phyloP scores from a whole-genome alignment of 2,329 filamentous ascomycete species.

The Thelonectria olida region DNA sequence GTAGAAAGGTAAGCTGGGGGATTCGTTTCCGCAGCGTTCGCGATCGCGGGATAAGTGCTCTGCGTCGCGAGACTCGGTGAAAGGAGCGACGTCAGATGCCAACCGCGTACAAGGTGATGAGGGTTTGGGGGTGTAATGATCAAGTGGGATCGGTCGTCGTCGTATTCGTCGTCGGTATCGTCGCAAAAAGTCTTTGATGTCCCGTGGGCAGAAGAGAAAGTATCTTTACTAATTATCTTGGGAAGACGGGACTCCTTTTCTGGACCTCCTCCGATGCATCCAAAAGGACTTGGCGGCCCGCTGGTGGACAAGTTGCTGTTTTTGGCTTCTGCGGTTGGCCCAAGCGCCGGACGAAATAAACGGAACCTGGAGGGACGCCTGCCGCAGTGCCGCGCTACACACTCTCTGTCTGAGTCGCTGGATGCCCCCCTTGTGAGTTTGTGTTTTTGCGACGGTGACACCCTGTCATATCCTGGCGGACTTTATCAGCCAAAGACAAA shows the following conservation, averaged over 20 bases:
- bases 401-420: no score
- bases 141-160: slow-evolving; percentile 11
- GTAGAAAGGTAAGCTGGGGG: slow-evolving; percentile 10
- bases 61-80: slow-evolving; percentile 6
- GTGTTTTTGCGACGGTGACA: no score
- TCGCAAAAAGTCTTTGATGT: background rate
- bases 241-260: slow-evolving; percentile 44
- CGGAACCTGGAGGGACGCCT: background rate
- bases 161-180: slow-evolving; percentile 27
- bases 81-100: background rate
- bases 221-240: slow-evolving; percentile 31
- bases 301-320: slow-evolving; percentile 41
- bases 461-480: no score
- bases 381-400: slow-evolving; percentile 10
- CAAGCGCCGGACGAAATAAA: slow-evolving; percentile 43
- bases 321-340: slow-evolving; percentile 38
- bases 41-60: slow-evolving; percentile 8
- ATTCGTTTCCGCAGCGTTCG: slow-evolving; percentile 5
- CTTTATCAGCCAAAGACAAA: no score
- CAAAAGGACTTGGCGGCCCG: slow-evolving; percentile 31
- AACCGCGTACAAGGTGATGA: background rate
- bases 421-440: no score
- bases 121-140: background rate
- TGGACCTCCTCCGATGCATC: slow-evolving; percentile 38
- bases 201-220: background rate